phyloP scores from a whole-genome alignment of 148 eudicot species.

The Rhododendron molle region DNA sequence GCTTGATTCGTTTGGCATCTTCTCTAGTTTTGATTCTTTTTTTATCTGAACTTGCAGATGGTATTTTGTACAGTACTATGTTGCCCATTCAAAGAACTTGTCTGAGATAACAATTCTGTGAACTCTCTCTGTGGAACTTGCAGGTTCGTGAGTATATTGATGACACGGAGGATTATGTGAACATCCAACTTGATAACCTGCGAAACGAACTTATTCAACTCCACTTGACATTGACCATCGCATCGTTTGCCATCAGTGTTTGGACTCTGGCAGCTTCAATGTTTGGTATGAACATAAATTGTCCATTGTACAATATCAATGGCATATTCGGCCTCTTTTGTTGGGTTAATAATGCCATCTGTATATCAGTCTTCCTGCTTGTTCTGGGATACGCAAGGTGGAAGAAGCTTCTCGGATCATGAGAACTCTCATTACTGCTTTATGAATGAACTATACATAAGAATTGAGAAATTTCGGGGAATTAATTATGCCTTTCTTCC shows the following conservation, averaged over 20 bases:
- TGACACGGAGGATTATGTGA: constrained; percentile 96
- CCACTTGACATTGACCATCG: constrained; percentile 75
- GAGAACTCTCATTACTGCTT: background rate
- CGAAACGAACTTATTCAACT: constrained; percentile 90
- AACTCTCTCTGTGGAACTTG: background rate
- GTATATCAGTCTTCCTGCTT: constrained; percentile 55
- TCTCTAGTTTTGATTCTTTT: background rate
- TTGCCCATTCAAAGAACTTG: background rate
- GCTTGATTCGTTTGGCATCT: background rate
- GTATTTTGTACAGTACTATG: background rate
- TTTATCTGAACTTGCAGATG: background rate
- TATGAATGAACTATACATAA: background rate
- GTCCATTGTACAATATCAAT: constrained; percentile 20
- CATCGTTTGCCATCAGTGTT: constrained; percentile 64
- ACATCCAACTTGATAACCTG: constrained; percentile 94
- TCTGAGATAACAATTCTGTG: background rate
- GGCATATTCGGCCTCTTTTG: constrained; percentile 43
- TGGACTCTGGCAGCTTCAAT: constrained; percentile 61
- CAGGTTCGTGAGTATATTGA: constrained; percentile 97
- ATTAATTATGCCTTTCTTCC: background rate
- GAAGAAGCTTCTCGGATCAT: constrained; percentile 76
- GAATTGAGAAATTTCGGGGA: background rate
- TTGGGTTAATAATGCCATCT: constrained; percentile 28
- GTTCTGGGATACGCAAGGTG: constrained; percentile 85
- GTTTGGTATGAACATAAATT: constrained; percentile 85